Percentiles rank a stretch among this genome's conserved stretches.
These are phyloP conservation scores for Crassisporium funariophilum DNA, from an alignment of 768 basidiomycete genomes.

Conservation along the genomic window DNA sequence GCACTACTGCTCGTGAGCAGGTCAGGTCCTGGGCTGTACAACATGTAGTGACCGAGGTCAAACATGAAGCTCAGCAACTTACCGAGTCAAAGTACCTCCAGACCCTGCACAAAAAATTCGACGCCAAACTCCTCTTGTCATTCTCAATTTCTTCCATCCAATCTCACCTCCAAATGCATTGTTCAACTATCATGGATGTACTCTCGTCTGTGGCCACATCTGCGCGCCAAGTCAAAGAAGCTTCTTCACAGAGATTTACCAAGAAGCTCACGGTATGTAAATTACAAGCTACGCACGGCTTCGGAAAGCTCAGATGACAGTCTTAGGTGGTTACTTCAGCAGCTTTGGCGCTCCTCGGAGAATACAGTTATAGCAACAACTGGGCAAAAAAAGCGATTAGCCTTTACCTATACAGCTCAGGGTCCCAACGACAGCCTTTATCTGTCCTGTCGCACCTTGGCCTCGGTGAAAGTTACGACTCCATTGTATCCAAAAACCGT, in stretches of 20 bases:
- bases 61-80: constrained; percentile 19
- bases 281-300: no score
- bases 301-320: no score
- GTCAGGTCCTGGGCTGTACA: constrained; percentile 26
- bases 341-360: constrained; percentile 22
- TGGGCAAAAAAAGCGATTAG: background rate
- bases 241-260: no score
- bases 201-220: no score
- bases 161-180: no score
- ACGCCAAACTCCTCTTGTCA: constrained; percentile 8
- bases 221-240: constrained; percentile 1
- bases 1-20: constrained; percentile 8
- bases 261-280: no score
- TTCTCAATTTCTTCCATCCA: no score
- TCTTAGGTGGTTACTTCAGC: constrained; percentile 25
- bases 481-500: constrained; percentile 18
- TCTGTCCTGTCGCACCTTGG: constrained; percentile 30
- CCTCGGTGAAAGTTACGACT: constrained; percentile 30
- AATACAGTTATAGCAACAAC: background rate
- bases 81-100: constrained; percentile 20
- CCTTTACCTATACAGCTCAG: background rate
- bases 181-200: no score
- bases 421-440: constrained; percentile 28
- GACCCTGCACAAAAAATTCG: constrained; percentile 9
- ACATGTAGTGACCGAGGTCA: constrained; percentile 15